Base-by-base conservation (phyloP, 768 basidiomycete genomes). In the Mycena filopes region DNA sequence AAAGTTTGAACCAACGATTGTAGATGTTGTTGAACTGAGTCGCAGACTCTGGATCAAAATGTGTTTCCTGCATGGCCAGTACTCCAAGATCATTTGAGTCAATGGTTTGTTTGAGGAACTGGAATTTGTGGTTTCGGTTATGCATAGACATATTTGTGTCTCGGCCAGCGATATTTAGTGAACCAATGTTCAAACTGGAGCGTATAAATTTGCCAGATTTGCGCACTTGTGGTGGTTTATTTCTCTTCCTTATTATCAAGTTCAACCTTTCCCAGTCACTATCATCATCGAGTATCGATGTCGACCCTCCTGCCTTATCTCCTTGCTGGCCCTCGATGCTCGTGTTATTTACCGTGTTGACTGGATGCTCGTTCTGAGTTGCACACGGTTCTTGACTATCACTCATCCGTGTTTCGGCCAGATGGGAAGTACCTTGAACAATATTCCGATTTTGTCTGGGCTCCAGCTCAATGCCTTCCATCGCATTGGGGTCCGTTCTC, bases 341-440 rank as follows among this genome's bases (percentile, higher is more conserved):
- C n/a, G n/a, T n/a, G n/a, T 46, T 23, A 25, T 6, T 46, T 4
- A 8, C 45, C 26, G 45, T 46, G 26, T 46, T 46, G 21, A 25
- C 45, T 46, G 45, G n/a, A n/a, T n/a, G n/a, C n/a, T n/a, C 7
- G 21, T 46, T 25, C 21, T 46, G 21, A 16, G 21, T 46, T 46
- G 26, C 21, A 16, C 8, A 21, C 8, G 45, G 45, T 46, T 25
- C 11, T 46, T 46, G 8, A 25, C 21, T 25, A 46, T 25, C 45
- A 23, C 45, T 21, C 16, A 25, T 46, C 45, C 23, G 10, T 25
- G 21, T 23, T 25, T 23, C 16, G 18, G 21, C 8, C n/a, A n/a
- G n/a, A n/a, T n/a, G n/a, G n/a, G n/a, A n/a, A 46, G 45, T 46
- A 46, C 45, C 45, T 46, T 46, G 21, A 46, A 46, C 45, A 46